Evolutionary conservation across 2,329 filamentous ascomycete genomes (phyloP).

Genomic region (Fusarium sp.): DNA sequence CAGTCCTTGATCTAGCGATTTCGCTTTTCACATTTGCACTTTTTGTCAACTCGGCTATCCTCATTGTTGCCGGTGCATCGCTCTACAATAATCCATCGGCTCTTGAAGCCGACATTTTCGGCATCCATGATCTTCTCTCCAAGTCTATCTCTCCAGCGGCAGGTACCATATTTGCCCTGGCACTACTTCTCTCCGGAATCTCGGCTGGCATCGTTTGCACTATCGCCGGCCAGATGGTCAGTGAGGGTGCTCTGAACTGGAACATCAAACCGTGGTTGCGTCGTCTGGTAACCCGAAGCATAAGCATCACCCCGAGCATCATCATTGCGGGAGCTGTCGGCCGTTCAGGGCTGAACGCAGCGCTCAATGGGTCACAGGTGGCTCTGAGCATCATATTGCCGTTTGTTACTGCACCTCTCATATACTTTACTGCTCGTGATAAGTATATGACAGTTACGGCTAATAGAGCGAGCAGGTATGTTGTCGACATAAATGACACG

Average conservation of each 20-base stretch:
- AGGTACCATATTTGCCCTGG: constrained; percentile 85
- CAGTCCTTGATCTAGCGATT: constrained; percentile 74
- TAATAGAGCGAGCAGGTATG: background rate
- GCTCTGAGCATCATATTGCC: constrained; percentile 82
- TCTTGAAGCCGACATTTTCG: constrained; percentile 80
- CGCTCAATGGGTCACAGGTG: constrained; percentile 82
- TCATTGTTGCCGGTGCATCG: constrained; percentile 83
- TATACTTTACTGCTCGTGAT: constrained; percentile 84
- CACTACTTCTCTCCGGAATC: constrained; percentile 81
- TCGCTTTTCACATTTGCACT: constrained; percentile 85
- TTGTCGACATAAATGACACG: background rate
- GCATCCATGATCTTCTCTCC: constrained; percentile 79
- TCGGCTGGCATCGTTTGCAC: constrained; percentile 90
- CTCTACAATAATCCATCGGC: constrained; percentile 73
- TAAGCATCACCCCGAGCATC: constrained; percentile 85
- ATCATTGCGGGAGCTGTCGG: constrained; percentile 86
- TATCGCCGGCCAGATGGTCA: constrained; percentile 89
- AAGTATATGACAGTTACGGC: constrained; percentile 78
- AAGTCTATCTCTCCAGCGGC: constrained; percentile 76
- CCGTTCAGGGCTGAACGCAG: constrained; percentile 73
- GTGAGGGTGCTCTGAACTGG: constrained; percentile 75
- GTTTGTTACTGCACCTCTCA: constrained; percentile 83
- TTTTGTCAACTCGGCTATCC: constrained; percentile 85
- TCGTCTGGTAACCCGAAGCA: constrained; percentile 78
- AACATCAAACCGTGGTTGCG: constrained; percentile 83